Base-by-base conservation (phyloP, 257 asterid genomes). In the Eustoma russellianum region DNA sequence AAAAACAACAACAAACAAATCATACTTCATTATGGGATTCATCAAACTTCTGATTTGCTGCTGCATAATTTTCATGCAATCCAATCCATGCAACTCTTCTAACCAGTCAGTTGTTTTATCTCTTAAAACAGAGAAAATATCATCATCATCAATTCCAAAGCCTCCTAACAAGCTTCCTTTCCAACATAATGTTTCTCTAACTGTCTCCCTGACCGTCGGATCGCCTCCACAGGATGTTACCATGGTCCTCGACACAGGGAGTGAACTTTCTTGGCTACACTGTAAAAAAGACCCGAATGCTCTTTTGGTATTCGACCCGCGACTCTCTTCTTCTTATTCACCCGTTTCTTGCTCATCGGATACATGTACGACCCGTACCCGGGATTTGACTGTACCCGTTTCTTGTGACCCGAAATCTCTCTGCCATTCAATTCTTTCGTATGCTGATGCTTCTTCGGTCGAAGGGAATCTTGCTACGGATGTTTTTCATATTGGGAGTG, bases 211-310 rank as follows among this genome's bases (percentile, higher is more conserved):
- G 61, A 9, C 80, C 17, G 86, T 81, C 8, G 96, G 96, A 15
- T 62, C 94, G 5, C 94, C 96, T 17, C 90, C 90, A 35, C 96
- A 88, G 73, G 61, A 57, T 49, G 93, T 76, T 52, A 77, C 79
- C 64, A 81, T 88, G 96, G 94, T 84, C 19, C 90, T 88, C 63
- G 94, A 84, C 69, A 87, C 96, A 19, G 96, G 94, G 53, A 87
- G 96, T 52, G 93, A 84, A 61, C 94, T 87, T 65, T 73, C 96
- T 1, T 84, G 93, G 94, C 83, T 88, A 63, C 82, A 76, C 70
- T 79, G 93, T 78, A 79, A 52, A 50, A 57, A 55, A 3, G 63
- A 79, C 48, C 69, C 86, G 46, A 15, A 53, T 15, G 60, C 77
- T 13, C 74, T 77, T 5, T 59, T 35, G 33, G 43, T 68, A 0